Evolutionary conservation across 2,329 filamentous ascomycete species (phyloP), one percentile per base, ranked within the genome.

Genomic region (Epichloe glyceriae): DNA sequence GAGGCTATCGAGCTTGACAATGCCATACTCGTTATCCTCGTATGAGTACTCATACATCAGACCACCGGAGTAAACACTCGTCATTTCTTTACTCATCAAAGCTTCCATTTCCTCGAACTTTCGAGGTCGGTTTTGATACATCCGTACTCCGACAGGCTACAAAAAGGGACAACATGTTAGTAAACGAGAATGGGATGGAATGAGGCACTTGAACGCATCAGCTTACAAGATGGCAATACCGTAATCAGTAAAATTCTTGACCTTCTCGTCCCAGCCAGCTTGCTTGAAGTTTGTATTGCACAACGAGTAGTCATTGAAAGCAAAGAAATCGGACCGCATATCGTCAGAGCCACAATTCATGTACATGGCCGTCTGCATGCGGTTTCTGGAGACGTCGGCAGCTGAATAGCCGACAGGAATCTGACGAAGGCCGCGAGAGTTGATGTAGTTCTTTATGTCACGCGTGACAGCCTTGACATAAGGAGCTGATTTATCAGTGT

Each of bases 11-110:
- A 93, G 73, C 52, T 79, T 70, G 63, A 90, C 88, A 53, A 95
- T 83, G 56, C 90, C 91, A 68, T 82, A 97, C 44, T 83, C 75
- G 71, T 83, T 88, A 54, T 76, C 75, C 69, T 94, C 88, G 62
- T 85, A 72, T 10, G 86, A 83, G 74, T 95, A 98, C 70, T 97
- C 90, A 72, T 96, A 98, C 67, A 96, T 86, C 39, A 98, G 79
- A 67, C 93, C 93, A 61, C 93, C 93, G 40, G 90, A 96, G 79
- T 95, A 97, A 61, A 96, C 89, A 17, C 68, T 60, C 7, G 85
- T 89, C 91, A 97, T 97, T 53, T 95, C 67, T 19, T 68, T 70
- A 69, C 73, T 79, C 83, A 96, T 97, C 52, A 98, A 75, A 44
- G 90, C 76, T 46, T 69, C 68, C 49, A 96, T 71, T 72, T 96